phyloP scores from a whole-genome alignment of 257 asterid species.

The Plantago ovata region DNA sequence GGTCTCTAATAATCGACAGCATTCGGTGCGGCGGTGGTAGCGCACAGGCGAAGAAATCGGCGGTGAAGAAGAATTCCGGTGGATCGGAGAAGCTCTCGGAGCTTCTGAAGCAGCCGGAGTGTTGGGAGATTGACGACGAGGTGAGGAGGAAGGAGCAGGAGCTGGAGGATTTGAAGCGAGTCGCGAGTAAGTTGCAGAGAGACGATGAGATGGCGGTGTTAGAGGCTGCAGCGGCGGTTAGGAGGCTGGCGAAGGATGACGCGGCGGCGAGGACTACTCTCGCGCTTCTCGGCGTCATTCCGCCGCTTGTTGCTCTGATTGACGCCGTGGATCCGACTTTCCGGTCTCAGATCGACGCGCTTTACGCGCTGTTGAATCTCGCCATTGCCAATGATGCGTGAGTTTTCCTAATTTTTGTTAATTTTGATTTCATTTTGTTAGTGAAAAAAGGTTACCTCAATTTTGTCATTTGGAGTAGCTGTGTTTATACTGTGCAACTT shows the following conservation, averaged over 20 bases:
- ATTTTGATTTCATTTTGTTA: background rate
- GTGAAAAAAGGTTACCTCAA: background rate
- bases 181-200: slow-evolving; percentile 33
- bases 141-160: slow-evolving; percentile 52
- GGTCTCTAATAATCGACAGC: slow-evolving; percentile 64
- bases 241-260: slow-evolving; percentile 64
- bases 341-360: slow-evolving; percentile 57
- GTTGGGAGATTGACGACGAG: slow-evolving; percentile 42
- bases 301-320: slow-evolving; percentile 73
- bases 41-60: slow-evolving; percentile 26
- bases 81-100: slow-evolving; percentile 72
- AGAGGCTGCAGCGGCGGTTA: slow-evolving; percentile 70
- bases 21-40: slow-evolving; percentile 62
- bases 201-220: slow-evolving; percentile 23
- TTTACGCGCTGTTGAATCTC: slow-evolving; percentile 79
- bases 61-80: slow-evolving; percentile 12
- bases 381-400: slow-evolving; percentile 69
- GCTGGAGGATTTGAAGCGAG: slow-evolving; percentile 53
- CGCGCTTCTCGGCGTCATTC: slow-evolving; percentile 79
- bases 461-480: background rate
- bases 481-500: background rate
- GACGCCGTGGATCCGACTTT: slow-evolving; percentile 43
- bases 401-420: background rate
- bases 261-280: slow-evolving; percentile 60
- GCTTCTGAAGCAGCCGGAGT: slow-evolving; percentile 57